Evolutionary conservation across 148 eudicot genomes (phyloP), one percentile per base, ranked within the genome.

Genomic region (Dysphania ambrosioides): DNA sequence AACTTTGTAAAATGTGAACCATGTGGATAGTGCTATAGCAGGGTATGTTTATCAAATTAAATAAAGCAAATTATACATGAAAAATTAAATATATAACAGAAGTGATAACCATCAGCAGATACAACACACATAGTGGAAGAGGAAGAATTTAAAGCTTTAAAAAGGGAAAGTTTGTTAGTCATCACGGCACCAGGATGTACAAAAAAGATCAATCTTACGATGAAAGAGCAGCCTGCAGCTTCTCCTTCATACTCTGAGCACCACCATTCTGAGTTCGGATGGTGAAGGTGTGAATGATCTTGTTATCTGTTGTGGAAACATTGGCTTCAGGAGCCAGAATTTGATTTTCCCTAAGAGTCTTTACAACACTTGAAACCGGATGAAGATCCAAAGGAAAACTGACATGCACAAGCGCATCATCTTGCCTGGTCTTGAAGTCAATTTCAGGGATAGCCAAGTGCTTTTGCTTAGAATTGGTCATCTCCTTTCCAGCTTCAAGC

Each of bases 241-340:
- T 88, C 49, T 85, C 91, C 84, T 95, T 95, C 76, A 92, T 75
- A 41, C 63, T 74, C 64, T 90, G 88, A 19, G 90, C 98, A 40
- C 70, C 82, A 8, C 86, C 93, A 44, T 74, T 78, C 61, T 81
- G 87, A 29, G 93, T 78, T 72, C 72, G 76, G 61, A 95, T 80
- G n/a, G 88, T 83, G 79, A 95, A 95, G n/a, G 97, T 92, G 66
- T 95, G 99, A 72, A 95, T 81, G 53, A 95, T 82, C 81, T 90
- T 87, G 24, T 88, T 89, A 59, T 89, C 96, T 1, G 77, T 79
- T 47, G 79, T 74, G 3, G 86, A 84, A 63, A 92, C 90, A 70
- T 71, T 55, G 8, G 91, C 86, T 62, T 95, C 97, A 40, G 87
- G 85, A 8, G 85, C 80, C 38, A 35, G 57, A 51, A 89, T 66